A percentile compares a stretch with the other conserved stretches of the same genome.
Evolutionary conservation across 2,329 filamentous ascomycete genomes (phyloP).

Genomic region (Clonostachys byssicola): DNA sequence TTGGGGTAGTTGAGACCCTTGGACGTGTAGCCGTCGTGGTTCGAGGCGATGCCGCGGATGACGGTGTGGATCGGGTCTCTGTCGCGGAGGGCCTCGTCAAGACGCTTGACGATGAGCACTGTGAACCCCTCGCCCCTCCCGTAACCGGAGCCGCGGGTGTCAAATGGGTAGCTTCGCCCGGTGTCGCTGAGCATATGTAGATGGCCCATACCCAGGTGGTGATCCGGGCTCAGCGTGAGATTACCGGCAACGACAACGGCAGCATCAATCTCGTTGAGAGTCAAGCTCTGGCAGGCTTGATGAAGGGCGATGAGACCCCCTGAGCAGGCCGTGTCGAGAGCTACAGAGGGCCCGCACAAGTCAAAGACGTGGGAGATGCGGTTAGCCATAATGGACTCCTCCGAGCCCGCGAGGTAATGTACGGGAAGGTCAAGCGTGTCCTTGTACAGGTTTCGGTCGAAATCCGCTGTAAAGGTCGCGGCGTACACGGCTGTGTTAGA

Average conservation of each 20-base stretch:
- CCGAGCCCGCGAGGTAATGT: conserved; percentile 1
- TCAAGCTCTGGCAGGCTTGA: conserved; percentile 39
- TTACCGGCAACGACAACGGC: neutral
- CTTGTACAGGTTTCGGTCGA: conserved; percentile 36
- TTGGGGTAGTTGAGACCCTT: conserved; percentile 51
- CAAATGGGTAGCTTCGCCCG: neutral
- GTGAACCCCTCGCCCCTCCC: conserved; percentile 56
- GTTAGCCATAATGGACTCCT: conserved; percentile 42
- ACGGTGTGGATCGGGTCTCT: conserved; percentile 47
- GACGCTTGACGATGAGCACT: conserved; percentile 50
- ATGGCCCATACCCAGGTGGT: conserved; percentile 23
- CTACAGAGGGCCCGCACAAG: conserved; percentile 44
- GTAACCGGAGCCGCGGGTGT: conserved; percentile 36
- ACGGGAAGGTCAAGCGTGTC: conserved; percentile 41
- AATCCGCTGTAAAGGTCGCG: conserved; percentile 42
- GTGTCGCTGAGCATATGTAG: conserved; percentile 1
- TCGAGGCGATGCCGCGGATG: conserved; percentile 44
- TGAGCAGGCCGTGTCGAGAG: conserved; percentile 45
- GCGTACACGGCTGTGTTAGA: conserved; percentile 45
- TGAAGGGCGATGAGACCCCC: conserved; percentile 41
- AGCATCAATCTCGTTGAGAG: conserved; percentile 16
- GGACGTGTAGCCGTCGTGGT: conserved; percentile 48
- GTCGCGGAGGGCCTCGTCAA: conserved; percentile 48
- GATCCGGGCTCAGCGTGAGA: conserved; percentile 7
- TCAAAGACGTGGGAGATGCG: conserved; percentile 49